phyloP scores from a whole-genome alignment of 345 rosid species.

The Odontarrhena argentea region DNA sequence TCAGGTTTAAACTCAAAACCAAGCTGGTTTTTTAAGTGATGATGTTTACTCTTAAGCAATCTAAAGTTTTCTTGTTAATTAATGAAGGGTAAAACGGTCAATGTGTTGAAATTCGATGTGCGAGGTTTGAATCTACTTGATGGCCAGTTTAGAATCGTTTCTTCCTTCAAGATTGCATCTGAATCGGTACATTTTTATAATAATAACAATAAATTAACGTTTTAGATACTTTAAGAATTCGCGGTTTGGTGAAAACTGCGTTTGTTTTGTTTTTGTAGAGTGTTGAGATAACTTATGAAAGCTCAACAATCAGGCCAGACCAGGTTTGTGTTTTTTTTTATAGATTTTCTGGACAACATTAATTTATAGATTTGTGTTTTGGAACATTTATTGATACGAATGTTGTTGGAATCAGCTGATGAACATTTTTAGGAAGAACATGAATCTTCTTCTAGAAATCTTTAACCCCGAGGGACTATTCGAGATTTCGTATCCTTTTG shows the following conservation, averaged over 20 bases:
- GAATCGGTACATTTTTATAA: conserved; percentile 50
- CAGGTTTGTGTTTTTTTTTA: conserved; percentile 49
- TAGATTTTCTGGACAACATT: too few species aligned
- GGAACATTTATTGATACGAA: not conserved
- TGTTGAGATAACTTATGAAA: conserved; percentile 65
- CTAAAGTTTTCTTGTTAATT: not conserved
- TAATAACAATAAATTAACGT: not conserved
- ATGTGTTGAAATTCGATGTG: conserved; percentile 80
- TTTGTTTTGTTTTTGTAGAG: conserved; percentile 50
- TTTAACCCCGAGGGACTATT: conserved; percentile 89
- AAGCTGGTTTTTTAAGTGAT: not conserved
- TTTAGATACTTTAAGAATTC: not conserved
- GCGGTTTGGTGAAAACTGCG: not conserved
- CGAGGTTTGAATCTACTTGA: conserved; percentile 69
- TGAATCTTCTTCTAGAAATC: conserved; percentile 64
- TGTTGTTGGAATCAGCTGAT: conserved; percentile 52
- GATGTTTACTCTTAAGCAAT: not conserved
- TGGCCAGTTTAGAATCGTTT: conserved; percentile 76
- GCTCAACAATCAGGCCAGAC: conserved; percentile 73
- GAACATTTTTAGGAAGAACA: conserved; percentile 73
- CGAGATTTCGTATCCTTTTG: conserved; percentile 76
- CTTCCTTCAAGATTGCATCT: conserved; percentile 70
- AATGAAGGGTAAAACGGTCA: conserved; percentile 87
- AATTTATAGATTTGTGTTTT: conserved; percentile 18
- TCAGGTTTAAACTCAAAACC: conserved; percentile 48